These are phyloP conservation scores for Stephania japonica DNA, from an alignment of 164 flowering plant species.

Conservation along the genomic window DNA sequence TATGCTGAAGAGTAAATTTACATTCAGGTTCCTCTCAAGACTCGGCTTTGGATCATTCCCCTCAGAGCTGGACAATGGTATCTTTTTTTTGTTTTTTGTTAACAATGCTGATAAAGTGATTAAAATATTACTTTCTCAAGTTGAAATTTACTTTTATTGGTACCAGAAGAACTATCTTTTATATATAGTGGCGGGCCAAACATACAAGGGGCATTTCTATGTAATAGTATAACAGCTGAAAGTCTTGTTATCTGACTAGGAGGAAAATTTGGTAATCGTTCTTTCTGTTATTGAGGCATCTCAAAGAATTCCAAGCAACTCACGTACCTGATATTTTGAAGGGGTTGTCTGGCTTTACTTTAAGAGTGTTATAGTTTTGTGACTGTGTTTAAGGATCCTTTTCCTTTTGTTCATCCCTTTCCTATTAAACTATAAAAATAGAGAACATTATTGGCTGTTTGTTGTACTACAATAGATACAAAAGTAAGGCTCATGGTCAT, in stretches of 20 bases:
- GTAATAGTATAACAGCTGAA: background rate
- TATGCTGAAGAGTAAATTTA: background rate
- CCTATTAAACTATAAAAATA: too few species aligned
- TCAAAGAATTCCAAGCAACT: background rate
- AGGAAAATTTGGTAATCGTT: background rate
- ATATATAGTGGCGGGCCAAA: background rate
- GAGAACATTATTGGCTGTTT: too few species aligned
- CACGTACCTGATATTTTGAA: too few species aligned
- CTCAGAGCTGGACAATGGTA: constrained; percentile 28
- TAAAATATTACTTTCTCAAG: background rate
- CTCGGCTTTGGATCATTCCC: constrained; percentile 15
- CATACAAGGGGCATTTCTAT: background rate
- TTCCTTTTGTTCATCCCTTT: too few species aligned
- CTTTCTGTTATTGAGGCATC: background rate
- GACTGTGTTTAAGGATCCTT: too few species aligned
- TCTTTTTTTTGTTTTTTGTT: background rate
- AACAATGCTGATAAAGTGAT: background rate
- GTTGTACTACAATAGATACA: too few species aligned
- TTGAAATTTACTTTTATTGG: background rate
- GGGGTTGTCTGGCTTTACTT: too few species aligned
- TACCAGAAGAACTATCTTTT: background rate
- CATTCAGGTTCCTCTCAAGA: constrained; percentile 24
- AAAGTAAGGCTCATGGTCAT: too few species aligned
- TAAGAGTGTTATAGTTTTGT: too few species aligned
- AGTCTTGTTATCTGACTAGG: background rate